Evolutionary conservation across 2,329 filamentous ascomycete species (phyloP).

Genomic region (Alternaria incomplexa): DNA sequence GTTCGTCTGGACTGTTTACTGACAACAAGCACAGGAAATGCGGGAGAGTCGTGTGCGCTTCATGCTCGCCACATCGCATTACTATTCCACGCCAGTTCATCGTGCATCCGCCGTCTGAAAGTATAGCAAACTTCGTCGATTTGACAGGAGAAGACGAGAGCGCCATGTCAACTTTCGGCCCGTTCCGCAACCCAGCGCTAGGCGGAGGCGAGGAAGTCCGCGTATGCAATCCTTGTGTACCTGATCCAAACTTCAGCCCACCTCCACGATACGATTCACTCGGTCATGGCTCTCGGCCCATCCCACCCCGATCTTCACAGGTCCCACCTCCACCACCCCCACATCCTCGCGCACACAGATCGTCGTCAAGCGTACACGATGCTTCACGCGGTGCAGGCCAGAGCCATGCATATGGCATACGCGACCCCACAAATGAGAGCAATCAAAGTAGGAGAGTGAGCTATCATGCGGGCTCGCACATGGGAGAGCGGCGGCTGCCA

Average conservation of each 20-base stretch:
- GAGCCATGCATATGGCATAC: constrained; percentile 25
- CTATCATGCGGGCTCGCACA: constrained; percentile 29
- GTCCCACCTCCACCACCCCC: constrained; percentile 12
- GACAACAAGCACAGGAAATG: constrained; percentile 69
- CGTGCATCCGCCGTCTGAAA: constrained; percentile 67
- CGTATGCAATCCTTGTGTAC: constrained; percentile 75
- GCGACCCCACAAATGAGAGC: constrained; percentile 26
- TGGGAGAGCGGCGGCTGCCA: constrained; percentile 34
- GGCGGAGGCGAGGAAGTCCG: constrained; percentile 72
- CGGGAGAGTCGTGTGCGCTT: constrained; percentile 86
- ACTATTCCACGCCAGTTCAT: constrained; percentile 94
- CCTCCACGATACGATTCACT: constrained; percentile 56
- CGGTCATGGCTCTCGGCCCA: constrained; percentile 4
- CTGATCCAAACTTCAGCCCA: constrained; percentile 69
- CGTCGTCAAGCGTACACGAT: constrained; percentile 29
- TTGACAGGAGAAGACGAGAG: constrained; percentile 50
- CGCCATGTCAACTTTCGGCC: constrained; percentile 35
- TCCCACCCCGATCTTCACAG: constrained; percentile 14
- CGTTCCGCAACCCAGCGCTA: constrained; percentile 56
- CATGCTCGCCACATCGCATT: constrained; percentile 92
- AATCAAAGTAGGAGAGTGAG: constrained; percentile 28
- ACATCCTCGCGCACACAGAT: constrained; percentile 27
- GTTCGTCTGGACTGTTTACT: not conserved
- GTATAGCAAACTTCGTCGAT: constrained; percentile 48
- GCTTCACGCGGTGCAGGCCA: constrained; percentile 20